Conservation (phyloP, 2,329 filamentous ascomycete species). For the Penicillium occitanis region DNA sequence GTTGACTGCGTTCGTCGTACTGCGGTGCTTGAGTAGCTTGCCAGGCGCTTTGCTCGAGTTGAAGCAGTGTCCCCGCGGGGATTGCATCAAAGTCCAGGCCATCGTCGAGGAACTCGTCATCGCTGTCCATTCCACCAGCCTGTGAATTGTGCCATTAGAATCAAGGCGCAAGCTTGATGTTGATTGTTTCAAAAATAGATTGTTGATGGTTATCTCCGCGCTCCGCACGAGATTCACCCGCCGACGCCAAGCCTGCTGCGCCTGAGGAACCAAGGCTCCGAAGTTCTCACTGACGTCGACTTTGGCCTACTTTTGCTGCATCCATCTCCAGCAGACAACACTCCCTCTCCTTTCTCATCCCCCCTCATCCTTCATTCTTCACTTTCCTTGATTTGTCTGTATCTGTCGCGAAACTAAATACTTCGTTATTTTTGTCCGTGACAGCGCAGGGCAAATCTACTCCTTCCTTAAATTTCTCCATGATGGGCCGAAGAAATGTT, state of each 20-base stretch:
- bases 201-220: neutral
- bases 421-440: neutral
- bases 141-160: conserved; percentile 36
- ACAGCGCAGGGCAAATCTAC: neutral
- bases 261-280: conserved; percentile 6
- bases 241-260: conserved; percentile 3
- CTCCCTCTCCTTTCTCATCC: neutral
- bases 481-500: conserved; percentile 22
- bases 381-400: neutral
- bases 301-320: neutral
- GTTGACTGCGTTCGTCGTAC: conserved; percentile 7
- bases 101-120: conserved; percentile 51
- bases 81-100: conserved; percentile 49
- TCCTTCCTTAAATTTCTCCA: conserved; percentile 6
- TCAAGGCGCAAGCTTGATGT: conserved; percentile 15
- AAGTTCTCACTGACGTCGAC: conserved; percentile 9
- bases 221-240: conserved; percentile 10
- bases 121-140: conserved; percentile 47
- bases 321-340: neutral
- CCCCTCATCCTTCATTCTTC: neutral
- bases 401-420: neutral
- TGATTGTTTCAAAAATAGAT: neutral
- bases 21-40: conserved; percentile 41
- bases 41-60: conserved; percentile 49
- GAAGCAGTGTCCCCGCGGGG: conserved; percentile 42